Conservation (phyloP, 164 flowering plant species). For the Sextonia rubra region DNA sequence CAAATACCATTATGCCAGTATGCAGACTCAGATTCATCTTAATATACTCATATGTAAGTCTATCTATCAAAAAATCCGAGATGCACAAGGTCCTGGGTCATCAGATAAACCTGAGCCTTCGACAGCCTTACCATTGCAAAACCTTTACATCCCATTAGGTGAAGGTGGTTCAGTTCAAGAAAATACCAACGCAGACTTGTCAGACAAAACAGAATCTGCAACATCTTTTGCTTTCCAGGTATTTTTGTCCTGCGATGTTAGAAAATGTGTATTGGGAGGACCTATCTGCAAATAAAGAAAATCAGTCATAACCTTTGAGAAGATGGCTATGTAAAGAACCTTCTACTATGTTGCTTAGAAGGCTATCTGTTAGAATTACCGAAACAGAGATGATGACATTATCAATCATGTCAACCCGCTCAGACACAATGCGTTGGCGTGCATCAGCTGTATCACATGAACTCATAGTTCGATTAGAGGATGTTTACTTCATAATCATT, state of each 20-base stretch:
- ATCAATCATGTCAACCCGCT: conserved; percentile 85
- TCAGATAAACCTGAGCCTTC: neutral
- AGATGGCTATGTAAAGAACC: neutral
- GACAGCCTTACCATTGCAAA: neutral
- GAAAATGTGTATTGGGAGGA: conserved; percentile 69
- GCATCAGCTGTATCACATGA: conserved; percentile 71
- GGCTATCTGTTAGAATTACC: conserved; percentile 39
- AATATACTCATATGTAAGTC: neutral
- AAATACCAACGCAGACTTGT: conserved; percentile 60
- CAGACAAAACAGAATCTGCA: conserved; percentile 89
- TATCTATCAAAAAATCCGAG: neutral
- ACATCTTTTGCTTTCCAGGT: conserved; percentile 89
- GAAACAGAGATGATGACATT: conserved; percentile 86
- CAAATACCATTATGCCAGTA: neutral
- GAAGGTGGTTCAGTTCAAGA: neutral
- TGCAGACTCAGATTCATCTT: neutral
- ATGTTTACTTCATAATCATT: neutral
- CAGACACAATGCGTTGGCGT: conserved; percentile 93
- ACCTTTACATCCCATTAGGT: neutral
- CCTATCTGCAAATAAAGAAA: conserved; percentile 72
- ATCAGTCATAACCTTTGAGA: conserved; percentile 15
- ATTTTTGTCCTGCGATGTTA: conserved; percentile 71
- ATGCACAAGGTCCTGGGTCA: neutral
- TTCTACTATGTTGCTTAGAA: neutral
- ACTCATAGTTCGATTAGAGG: neutral